phyloP scores from a whole-genome alignment of 2,329 filamentous ascomycete genomes.

The Berkeleyomyces rouxiae region DNA sequence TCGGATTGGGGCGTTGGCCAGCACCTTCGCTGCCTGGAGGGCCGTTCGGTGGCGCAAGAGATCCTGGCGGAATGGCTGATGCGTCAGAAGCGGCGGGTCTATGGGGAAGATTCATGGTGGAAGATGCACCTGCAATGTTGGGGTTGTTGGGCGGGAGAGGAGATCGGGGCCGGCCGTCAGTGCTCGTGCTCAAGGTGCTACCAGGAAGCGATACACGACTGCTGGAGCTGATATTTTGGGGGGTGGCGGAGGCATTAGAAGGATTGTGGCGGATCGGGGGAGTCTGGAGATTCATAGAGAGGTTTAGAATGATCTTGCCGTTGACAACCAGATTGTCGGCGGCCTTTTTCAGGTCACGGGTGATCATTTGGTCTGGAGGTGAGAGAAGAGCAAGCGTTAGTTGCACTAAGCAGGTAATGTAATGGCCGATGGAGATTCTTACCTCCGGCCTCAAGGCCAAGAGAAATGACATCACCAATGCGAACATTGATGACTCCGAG shows the following conservation, averaged over 20 bases:
- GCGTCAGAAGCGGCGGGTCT: constrained; percentile 33
- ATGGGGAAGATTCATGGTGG: constrained; percentile 24
- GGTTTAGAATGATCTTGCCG: constrained; percentile 89
- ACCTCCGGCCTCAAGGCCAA: constrained; percentile 85
- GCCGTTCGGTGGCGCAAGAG: constrained; percentile 14
- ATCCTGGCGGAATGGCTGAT: constrained; percentile 16
- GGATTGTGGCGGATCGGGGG: constrained; percentile 39
- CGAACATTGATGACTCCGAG: constrained; percentile 94
- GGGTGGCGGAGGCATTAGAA: constrained; percentile 14
- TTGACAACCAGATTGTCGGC: constrained; percentile 96
- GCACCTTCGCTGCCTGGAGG: constrained; percentile 17
- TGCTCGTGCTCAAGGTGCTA: constrained; percentile 19
- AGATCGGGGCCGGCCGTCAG: constrained; percentile 29
- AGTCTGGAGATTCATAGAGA: constrained; percentile 72
- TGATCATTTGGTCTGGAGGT: constrained; percentile 82
- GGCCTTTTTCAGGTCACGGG: constrained; percentile 89
- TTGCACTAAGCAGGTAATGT: constrained; percentile 5
- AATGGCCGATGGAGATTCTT: constrained; percentile 16
- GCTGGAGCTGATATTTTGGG: constrained; percentile 17
- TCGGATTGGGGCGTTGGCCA: neutral
- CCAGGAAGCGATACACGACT: constrained; percentile 30
- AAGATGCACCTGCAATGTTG: constrained; percentile 25
- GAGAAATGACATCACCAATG: constrained; percentile 83
- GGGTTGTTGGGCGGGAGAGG: constrained; percentile 15
- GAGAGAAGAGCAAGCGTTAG: neutral